These are phyloP conservation scores for Talaromyces sp. DNA, from an alignment of 2,329 filamentous ascomycete genomes.

Conservation along the genomic window DNA sequence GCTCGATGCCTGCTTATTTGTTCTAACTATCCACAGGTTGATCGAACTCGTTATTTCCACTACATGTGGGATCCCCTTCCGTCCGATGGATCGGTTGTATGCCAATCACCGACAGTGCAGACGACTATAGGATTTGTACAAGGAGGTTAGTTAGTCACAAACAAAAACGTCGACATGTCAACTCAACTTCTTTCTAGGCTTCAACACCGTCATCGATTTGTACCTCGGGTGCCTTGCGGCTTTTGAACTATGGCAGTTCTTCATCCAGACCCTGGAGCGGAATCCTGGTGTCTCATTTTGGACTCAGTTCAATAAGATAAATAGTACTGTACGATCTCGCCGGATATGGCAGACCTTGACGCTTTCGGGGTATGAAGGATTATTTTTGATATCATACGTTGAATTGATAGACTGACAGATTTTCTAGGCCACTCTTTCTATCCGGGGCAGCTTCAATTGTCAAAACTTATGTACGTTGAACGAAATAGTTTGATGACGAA, in stretches of 20 bases:
- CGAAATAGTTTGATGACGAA: not conserved
- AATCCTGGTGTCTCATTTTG: constrained; percentile 21
- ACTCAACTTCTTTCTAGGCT: constrained; percentile 11
- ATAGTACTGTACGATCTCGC: constrained; percentile 23
- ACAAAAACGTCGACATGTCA: not conserved
- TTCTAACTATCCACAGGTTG: constrained; percentile 13
- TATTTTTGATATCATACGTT: not conserved
- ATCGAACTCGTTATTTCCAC: constrained; percentile 30
- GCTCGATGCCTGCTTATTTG: not conserved
- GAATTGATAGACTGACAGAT: not conserved
- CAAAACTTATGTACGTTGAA: constrained; percentile 27
- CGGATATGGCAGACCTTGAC: constrained; percentile 32
- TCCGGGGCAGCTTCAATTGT: constrained; percentile 32
- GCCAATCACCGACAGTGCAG: constrained; percentile 28
- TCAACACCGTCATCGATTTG: constrained; percentile 31
- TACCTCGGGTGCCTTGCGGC: constrained; percentile 26
- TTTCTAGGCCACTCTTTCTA: constrained; percentile 22
- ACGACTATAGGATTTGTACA: constrained; percentile 33
- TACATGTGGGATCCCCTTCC: constrained; percentile 36
- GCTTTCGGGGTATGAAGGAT: constrained; percentile 19
- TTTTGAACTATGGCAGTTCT: constrained; percentile 33
- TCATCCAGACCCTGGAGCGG: constrained; percentile 23
- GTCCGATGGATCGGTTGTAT: constrained; percentile 27
- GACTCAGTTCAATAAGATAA: constrained; percentile 25
- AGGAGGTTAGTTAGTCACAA: constrained; percentile 19